phyloP scores from a whole-genome alignment of 257 asterid genomes.

The Misopates orontium region DNA sequence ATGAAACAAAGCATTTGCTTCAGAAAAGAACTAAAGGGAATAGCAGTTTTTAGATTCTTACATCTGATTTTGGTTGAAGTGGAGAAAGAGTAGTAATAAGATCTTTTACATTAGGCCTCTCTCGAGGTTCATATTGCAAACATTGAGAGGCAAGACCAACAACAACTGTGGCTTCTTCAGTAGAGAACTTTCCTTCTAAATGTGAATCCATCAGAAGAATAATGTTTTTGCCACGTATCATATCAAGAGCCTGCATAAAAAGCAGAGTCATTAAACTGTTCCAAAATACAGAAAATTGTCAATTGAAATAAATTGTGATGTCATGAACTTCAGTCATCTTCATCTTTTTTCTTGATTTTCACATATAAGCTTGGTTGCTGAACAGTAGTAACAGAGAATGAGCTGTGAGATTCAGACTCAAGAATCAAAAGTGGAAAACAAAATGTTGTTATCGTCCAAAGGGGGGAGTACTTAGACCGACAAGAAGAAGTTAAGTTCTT shows the following conservation, averaged over 20 bases:
- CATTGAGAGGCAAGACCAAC: conserved; percentile 86
- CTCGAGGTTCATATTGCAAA: conserved; percentile 84
- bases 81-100: conserved; percentile 72
- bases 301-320: too few relatives aligned
- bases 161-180: conserved; percentile 81
- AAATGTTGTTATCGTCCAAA: too few relatives aligned
- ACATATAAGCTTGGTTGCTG: too few relatives aligned
- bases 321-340: too few relatives aligned
- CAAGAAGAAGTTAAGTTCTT: too few relatives aligned
- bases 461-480: too few relatives aligned
- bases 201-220: conserved; percentile 88
- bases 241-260: conserved; percentile 77
- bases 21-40: neutral
- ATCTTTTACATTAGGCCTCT: conserved; percentile 75
- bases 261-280: neutral
- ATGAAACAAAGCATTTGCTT: too few relatives aligned
- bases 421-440: too few relatives aligned
- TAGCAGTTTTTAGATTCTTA: conserved; percentile 30
- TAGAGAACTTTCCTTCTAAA: conserved; percentile 82
- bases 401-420: too few relatives aligned
- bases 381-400: too few relatives aligned
- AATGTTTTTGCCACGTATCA: conserved; percentile 85
- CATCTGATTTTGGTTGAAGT: conserved; percentile 74
- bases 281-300: too few relatives aligned
- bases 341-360: too few relatives aligned